Evolutionary conservation across 2,329 filamentous ascomycete genomes (phyloP).

Genomic region (Xylariaceae sp.): DNA sequence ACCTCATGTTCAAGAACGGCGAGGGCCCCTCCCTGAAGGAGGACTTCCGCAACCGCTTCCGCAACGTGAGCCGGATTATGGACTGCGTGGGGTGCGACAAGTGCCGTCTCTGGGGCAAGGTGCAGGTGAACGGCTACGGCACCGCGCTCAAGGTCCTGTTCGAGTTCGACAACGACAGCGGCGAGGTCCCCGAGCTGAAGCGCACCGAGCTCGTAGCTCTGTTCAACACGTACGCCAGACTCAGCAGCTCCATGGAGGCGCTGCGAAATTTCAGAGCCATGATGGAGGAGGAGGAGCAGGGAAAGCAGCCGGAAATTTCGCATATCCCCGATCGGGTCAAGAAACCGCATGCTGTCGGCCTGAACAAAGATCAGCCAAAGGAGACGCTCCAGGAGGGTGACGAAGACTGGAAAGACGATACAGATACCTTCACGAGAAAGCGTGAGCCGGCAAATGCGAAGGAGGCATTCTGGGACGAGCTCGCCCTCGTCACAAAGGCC

Average conservation of each 20-base stretch:
- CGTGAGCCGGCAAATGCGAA: conserved; percentile 31
- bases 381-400: conserved; percentile 16
- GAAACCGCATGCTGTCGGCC: conserved; percentile 36
- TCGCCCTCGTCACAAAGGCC: conserved; percentile 53
- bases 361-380: conserved; percentile 10
- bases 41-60: conserved; percentile 94
- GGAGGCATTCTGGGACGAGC: conserved; percentile 58
- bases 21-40: conserved; percentile 78
- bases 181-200: conserved; percentile 63
- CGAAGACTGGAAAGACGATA: conserved; percentile 34
- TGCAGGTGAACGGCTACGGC: conserved; percentile 91
- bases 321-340: conserved; percentile 30
- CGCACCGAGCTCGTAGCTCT: conserved; percentile 90
- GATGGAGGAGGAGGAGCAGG: conserved; percentile 28
- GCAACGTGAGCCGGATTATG: conserved; percentile 95
- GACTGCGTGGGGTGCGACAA: conserved; percentile 99
- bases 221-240: conserved; percentile 85
- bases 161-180: conserved; percentile 67
- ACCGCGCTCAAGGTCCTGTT: conserved; percentile 94
- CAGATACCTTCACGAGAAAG: conserved; percentile 23
- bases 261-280: conserved; percentile 63
- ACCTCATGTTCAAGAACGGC: conserved; percentile 82
- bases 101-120: conserved; percentile 94
- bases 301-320: conserved; percentile 12
- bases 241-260: conserved; percentile 72